Evolutionary conservation across 352 stramenopile species (phyloP).

Genomic region (Globisporangium paddicum): DNA sequence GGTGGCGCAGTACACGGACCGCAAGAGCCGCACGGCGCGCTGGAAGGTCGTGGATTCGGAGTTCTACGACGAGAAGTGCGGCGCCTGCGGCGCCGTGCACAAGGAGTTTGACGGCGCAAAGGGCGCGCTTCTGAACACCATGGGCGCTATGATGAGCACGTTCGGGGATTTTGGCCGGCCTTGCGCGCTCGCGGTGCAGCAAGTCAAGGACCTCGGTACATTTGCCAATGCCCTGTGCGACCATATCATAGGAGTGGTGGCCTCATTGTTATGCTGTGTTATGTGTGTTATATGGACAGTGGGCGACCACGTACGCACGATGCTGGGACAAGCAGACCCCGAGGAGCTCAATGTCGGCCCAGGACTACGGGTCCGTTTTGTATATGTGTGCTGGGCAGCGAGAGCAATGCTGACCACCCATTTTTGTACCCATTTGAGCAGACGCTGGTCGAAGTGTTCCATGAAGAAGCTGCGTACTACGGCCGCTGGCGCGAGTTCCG

Average conservation of each 20-base stretch:
- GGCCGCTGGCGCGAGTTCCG: constrained; percentile 83
- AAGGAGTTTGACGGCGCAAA: constrained; percentile 31
- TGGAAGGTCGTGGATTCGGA: constrained; percentile 73
- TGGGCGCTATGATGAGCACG: constrained; percentile 81
- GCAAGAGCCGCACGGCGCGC: constrained; percentile 36
- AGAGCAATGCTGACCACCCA: neutral
- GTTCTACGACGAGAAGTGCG: constrained; percentile 59
- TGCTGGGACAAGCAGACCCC: constrained; percentile 31
- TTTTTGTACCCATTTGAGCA: constrained; percentile 17
- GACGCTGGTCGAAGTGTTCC: constrained; percentile 72
- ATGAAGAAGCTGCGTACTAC: constrained; percentile 78
- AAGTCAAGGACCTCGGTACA: constrained; percentile 48
- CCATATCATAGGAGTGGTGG: neutral
- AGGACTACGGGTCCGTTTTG: constrained; percentile 38
- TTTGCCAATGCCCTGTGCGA: neutral
- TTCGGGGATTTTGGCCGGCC: constrained; percentile 64
- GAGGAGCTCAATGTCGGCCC: constrained; percentile 35
- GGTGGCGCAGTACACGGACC: constrained; percentile 46
- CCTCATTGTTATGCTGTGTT: constrained; percentile 6
- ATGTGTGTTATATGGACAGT: constrained; percentile 23
- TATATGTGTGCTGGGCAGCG: constrained; percentile 1
- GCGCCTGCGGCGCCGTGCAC: constrained; percentile 51
- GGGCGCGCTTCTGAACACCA: constrained; percentile 47
- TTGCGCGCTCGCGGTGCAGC: constrained; percentile 53
- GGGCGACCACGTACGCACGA: constrained; percentile 42